Percentiles rank a stretch among this genome's conserved stretches.
Evolutionary conservation across 1,284 basidiomycete genomes (phyloP).

Genomic region (Leccinum subatratum): DNA sequence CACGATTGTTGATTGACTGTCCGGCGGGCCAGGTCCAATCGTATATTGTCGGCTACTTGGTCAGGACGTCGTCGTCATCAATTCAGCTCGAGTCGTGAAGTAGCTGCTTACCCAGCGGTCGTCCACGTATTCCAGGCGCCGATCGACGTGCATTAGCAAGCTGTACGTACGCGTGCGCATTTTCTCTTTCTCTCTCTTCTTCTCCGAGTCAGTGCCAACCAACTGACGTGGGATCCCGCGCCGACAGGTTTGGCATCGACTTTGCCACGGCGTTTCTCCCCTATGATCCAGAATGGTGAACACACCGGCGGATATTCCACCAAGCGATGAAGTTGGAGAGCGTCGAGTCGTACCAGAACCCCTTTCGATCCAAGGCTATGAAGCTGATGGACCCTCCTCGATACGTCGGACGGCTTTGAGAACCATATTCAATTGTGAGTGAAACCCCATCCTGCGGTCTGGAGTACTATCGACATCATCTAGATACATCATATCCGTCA

Average conservation of each 20-base stretch:
- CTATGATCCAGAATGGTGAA: slow-evolving; percentile 30
- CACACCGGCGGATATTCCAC: slow-evolving; percentile 31
- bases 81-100: slow-evolving; percentile 26
- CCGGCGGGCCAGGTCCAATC: slow-evolving; percentile 22
- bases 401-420: slow-evolving; percentile 24
- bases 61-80: slow-evolving; percentile 28
- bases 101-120: slow-evolving; percentile 32
- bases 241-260: slow-evolving; percentile 30
- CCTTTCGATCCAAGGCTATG: slow-evolving; percentile 23
- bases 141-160: slow-evolving; percentile 23
- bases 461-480: not conserved
- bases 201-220: no score
- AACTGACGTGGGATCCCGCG: slow-evolving; percentile 1
- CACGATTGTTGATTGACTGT: not conserved
- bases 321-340: slow-evolving; percentile 24
- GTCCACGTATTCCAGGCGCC: slow-evolving; percentile 29
- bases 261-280: slow-evolving; percentile 32
- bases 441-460: not conserved
- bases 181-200: no score
- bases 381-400: slow-evolving; percentile 24
- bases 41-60: slow-evolving; percentile 27
- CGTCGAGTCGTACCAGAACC: slow-evolving; percentile 17
- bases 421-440: slow-evolving; percentile 25
- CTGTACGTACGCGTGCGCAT: no score
- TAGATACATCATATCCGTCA: slow-evolving; percentile 32